These are phyloP conservation scores for Monosporozyma servazzii DNA, from an alignment of 805 yeast species.

Conservation along the genomic window DNA sequence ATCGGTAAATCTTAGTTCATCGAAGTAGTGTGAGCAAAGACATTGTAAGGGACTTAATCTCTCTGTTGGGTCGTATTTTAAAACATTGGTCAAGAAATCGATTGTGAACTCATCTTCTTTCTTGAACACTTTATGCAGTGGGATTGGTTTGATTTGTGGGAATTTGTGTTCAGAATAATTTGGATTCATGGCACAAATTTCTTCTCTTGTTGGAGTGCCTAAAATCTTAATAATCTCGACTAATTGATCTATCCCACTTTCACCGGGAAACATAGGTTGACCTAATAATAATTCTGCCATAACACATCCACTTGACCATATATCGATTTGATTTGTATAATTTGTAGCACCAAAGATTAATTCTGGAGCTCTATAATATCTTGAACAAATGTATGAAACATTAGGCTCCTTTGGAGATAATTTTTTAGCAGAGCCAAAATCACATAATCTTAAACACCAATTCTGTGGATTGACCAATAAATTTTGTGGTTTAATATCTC, in stretches of 20 bases:
- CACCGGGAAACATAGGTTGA: constrained; percentile 96
- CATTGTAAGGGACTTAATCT: constrained; percentile 47
- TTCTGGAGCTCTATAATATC: constrained; percentile 97
- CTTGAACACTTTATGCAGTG: constrained; percentile 57
- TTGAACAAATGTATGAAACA: constrained; percentile 90
- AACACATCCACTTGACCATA: constrained; percentile 97
- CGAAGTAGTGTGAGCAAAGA: constrained; percentile 24
- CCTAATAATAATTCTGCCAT: constrained; percentile 95
- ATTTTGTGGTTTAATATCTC: constrained; percentile 94
- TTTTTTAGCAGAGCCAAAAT: constrained; percentile 91
- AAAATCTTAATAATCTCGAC: constrained; percentile 92
- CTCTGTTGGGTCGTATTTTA: constrained; percentile 60
- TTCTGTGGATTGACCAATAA: constrained; percentile 73
- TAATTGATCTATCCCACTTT: constrained; percentile 92
- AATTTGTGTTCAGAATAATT: constrained; percentile 95
- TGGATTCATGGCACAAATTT: constrained; percentile 90
- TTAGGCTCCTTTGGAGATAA: constrained; percentile 86
- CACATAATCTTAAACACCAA: constrained; percentile 85
- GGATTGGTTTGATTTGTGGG: constrained; percentile 78
- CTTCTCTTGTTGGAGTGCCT: constrained; percentile 91
- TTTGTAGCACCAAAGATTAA: constrained; percentile 94
- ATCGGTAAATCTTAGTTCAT: constrained; percentile 22
- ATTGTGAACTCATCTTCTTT: constrained; percentile 39
- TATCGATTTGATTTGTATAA: constrained; percentile 91
- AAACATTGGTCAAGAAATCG: constrained; percentile 44